Evolutionary conservation across 306 rosid species (phyloP).

Genomic region (Aeschynomene evenia): DNA sequence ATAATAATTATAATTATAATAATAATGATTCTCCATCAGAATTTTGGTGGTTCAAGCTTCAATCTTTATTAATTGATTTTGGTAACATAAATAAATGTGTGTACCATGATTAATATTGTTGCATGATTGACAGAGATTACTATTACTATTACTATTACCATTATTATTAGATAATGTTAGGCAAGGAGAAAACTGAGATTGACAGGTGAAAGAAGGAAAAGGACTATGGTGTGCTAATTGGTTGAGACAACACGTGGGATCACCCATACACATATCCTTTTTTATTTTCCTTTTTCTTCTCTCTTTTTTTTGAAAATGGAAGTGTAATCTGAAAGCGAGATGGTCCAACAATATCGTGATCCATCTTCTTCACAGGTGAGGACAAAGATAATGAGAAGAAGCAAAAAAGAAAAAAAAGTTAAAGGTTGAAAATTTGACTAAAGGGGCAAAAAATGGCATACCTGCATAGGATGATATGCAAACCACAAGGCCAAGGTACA

Average conservation of each 20-base stretch:
- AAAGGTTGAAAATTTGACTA: neutral
- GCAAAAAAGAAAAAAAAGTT: neutral
- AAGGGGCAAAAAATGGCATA: constrained; percentile 27
- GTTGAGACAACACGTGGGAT: constrained; percentile 46
- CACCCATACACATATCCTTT: constrained; percentile 13
- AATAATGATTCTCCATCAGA: neutral
- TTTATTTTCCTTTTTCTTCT: too few relatives aligned
- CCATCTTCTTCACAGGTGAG: constrained; percentile 26
- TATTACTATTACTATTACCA: neutral
- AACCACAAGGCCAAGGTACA: constrained; percentile 88
- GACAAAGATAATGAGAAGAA: constrained; percentile 1
- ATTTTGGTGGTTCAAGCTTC: constrained; percentile 10
- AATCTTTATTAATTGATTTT: neutral
- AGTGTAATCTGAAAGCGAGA: constrained; percentile 24
- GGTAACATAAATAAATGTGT: neutral
- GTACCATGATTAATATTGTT: constrained; percentile 12
- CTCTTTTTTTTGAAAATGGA: constrained; percentile 22
- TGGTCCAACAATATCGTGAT: constrained; percentile 37
- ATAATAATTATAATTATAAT: neutral
- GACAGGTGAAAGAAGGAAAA: constrained; percentile 37
- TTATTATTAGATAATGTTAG: constrained; percentile 33
- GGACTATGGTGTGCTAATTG: constrained; percentile 24
- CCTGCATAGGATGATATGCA: constrained; percentile 96
- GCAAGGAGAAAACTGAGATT: constrained; percentile 19
- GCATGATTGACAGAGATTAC: constrained; percentile 25